phyloP scores from a whole-genome alignment of 768 basidiomycete genomes.

The Leccinum fibrillosum region DNA sequence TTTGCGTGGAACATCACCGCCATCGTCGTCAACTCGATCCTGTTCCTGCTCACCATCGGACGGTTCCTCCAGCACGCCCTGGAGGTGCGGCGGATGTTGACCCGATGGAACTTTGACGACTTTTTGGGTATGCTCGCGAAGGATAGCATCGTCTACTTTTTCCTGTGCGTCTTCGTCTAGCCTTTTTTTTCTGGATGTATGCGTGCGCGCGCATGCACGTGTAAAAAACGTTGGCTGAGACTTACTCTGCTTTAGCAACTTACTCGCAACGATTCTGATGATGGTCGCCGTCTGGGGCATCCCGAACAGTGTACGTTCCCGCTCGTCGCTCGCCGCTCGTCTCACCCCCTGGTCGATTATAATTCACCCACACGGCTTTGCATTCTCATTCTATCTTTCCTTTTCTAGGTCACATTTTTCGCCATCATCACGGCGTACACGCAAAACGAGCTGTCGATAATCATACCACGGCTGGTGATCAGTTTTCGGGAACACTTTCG shows the following conservation, averaged over 20 bases:
- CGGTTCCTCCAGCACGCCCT: constrained; percentile 13
- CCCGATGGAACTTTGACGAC: constrained; percentile 10
- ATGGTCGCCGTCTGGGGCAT: constrained; percentile 16
- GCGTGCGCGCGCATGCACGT: background rate
- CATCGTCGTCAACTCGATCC: constrained; percentile 8
- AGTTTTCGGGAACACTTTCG: constrained; percentile 18
- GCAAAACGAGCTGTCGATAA: constrained; percentile 15
- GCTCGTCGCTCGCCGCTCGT: background rate
- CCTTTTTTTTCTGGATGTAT: background rate
- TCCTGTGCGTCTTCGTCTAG: constrained; percentile 10
- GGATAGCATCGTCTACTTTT: constrained; percentile 20
- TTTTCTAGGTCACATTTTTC: constrained; percentile 2
- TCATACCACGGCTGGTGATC: constrained; percentile 19
- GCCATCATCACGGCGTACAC: constrained; percentile 15
- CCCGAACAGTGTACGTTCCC: constrained; percentile 9
- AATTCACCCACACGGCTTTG: background rate
- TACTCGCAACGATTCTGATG: constrained; percentile 14
- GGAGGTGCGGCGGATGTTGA: constrained; percentile 2
- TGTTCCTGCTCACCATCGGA: constrained; percentile 16
- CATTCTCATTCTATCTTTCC: background rate
- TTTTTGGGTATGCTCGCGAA: constrained; percentile 14
- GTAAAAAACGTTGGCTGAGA: background rate
- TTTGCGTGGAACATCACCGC: too few relatives aligned
- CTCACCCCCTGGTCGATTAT: background rate
- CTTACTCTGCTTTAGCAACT: constrained; percentile 4